Base-by-base conservation (phyloP, 1,284 basidiomycete genomes). In the Thecaphora frezii region DNA sequence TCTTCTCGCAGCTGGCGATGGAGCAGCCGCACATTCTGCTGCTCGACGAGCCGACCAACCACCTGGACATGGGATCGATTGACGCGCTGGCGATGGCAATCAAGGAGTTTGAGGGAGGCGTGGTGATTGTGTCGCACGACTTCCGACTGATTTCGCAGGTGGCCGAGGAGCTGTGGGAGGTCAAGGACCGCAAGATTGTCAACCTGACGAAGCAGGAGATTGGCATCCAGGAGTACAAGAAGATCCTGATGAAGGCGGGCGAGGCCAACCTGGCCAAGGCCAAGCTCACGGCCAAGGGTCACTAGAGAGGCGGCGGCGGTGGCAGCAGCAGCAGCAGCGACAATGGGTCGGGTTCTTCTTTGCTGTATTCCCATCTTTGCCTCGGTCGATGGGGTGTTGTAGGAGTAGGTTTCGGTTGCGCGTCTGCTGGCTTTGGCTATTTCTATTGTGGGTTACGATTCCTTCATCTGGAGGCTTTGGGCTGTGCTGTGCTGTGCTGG, bases 41-140 rank as follows among this genome's bases (percentile, higher is more conserved):
- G 38, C 74, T 82, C 33, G 81, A 81, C 55, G 78, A 78, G 59
- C 91, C 91, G 41, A 94, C 91, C 30, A 94, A 93, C 80, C 91
- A 94, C 80, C 66, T 81, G 84, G 91, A 94, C 79, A 93, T 93
- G 89, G 86, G 85, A 56, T 94, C 92, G 19, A 97, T 97, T 80
- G 93, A 97, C 80, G 93, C 96, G 4, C 85, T 98, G 42, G 94
- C 93, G 5, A 80, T 81, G 28, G 93, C 94, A 47, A 97, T 98
- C 84, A 96, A 96, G 82, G 90, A 90, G 78, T 98, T 93, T 79
- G 89, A 91, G 77, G 94, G 96, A 60, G 94, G 94, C 79, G 96
- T 97, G 47, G 94, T 78, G 23, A 74, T 77, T 44, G 76, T 77
- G 9, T 77, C 66, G 56, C 69, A 71, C 67, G 73, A 75, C 60